A percentile compares a stretch with the other conserved stretches of the same genome.
Evolutionary conservation across 2,329 filamentous ascomycete species (phyloP).

Genomic region (Furcasterigmium furcatum): DNA sequence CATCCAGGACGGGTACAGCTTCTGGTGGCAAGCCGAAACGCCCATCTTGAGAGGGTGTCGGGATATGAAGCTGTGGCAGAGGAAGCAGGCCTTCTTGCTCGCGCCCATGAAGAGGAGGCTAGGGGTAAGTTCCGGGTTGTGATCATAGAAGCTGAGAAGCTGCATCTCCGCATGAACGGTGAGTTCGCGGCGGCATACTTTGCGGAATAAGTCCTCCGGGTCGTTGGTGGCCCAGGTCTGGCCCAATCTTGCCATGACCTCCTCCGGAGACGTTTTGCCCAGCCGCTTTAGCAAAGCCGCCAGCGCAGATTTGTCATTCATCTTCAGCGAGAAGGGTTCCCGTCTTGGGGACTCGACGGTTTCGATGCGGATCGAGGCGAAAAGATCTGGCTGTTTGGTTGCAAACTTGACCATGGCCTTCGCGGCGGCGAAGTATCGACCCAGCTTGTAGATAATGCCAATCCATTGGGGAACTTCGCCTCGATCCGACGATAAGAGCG

Average conservation of each 20-base stretch:
- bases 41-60: constrained; percentile 17
- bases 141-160: constrained; percentile 23
- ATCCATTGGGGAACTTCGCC: constrained; percentile 5
- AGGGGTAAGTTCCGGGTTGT: constrained; percentile 15
- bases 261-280: not conserved
- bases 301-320: not conserved
- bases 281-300: not conserved
- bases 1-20: constrained; percentile 27
- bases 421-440: constrained; percentile 19
- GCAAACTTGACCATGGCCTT: constrained; percentile 24
- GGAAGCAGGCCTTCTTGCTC: constrained; percentile 28
- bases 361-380: constrained; percentile 15
- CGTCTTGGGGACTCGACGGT: not conserved
- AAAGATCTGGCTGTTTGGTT: constrained; percentile 15
- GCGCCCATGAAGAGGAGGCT: constrained; percentile 21
- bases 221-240: constrained; percentile 2
- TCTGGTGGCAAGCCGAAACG: constrained; percentile 25
- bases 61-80: constrained; percentile 21
- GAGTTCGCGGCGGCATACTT: constrained; percentile 14
- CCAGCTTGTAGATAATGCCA: constrained; percentile 18
- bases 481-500: constrained; percentile 8
- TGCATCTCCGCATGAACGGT: constrained; percentile 28
- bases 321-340: not conserved
- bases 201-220: constrained; percentile 14
- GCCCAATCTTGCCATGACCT: not conserved